Base-by-base conservation (phyloP, 2,329 filamentous ascomycete genomes). In the Stromatinia cepivora region DNA sequence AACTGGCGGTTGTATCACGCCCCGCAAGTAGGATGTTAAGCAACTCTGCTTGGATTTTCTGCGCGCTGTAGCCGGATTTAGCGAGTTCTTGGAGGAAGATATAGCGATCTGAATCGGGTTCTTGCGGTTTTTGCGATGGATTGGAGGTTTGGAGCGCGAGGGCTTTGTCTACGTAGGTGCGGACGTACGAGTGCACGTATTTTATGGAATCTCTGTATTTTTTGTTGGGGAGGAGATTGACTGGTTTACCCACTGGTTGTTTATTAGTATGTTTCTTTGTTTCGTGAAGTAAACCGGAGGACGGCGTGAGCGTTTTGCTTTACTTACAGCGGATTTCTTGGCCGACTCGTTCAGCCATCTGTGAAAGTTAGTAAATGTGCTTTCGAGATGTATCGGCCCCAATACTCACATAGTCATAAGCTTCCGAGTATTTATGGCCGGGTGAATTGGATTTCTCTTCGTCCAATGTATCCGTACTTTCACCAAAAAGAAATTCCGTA, bases 401-500 rank as follows among this genome's bases (percentile, higher is more conserved):
- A 45, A 11, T 25, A 68, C 66, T 52, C 20, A 68, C 78, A 70
- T 78, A 78, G 9, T 76, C 75, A 67, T 82, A 82, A 5, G 77
- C 77, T 20, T 79, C 73, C 9, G 77, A 75, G 70, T 82, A 81
- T 42, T 69, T 71, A 54, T 71, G 66, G 8, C 74, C 75, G 45
- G n/a, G 13, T 13, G 62, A 66, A 46, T 62, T 75, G 4, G 46
- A 48, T 10, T 54, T 70, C 9, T 52, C 36, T 11, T 70, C 71
- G 25, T 53, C 48, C 46, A 86, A 74, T 20, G 82, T 83, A 71
- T 82, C 79, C 4, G 84, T 83, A 64, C 83, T 86, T 59, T 86
- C 81, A 9, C 90, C 89, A 59, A 92, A 88, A 6, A 92, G 79
- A 72, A 92, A 90, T 58, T 89, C 87, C 0, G 88, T 91, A 0